Evolutionary conservation across 139 green algal genomes (phyloP).

Genomic region (Dunaliella primolecta): DNA sequence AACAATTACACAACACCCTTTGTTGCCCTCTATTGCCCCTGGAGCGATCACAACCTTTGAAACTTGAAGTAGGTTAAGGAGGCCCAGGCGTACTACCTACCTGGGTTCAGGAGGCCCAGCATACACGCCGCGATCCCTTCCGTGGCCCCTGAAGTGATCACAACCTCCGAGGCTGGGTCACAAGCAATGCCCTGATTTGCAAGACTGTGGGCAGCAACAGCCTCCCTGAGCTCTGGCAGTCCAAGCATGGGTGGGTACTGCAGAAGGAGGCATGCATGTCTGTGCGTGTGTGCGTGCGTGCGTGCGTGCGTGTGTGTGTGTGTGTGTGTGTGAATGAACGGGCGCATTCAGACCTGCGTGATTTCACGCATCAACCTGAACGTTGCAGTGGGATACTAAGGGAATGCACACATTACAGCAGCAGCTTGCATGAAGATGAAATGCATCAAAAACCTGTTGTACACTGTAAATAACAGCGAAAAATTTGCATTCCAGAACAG

Average conservation of each 20-base stretch:
- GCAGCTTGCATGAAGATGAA: no score
- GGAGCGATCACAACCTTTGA: no score
- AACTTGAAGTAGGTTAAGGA: no score
- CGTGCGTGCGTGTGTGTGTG: neutral
- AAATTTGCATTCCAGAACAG: no score
- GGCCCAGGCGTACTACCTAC: no score
- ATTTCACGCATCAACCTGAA: neutral
- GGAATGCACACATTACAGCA: no score
- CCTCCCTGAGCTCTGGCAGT: conserved; percentile 64
- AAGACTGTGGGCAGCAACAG: conserved; percentile 63
- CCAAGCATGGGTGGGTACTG: conserved; percentile 66
- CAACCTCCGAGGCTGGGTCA: conserved; percentile 58
- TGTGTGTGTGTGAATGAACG: conserved; percentile 4
- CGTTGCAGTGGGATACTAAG: no score
- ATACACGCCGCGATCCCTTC: conserved; percentile 74
- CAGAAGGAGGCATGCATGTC: neutral
- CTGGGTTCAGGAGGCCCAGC: conserved; percentile 49
- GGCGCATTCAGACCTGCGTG: neutral
- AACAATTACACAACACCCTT: no score
- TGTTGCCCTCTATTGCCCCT: no score
- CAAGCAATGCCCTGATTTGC: conserved; percentile 44
- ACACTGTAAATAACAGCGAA: no score
- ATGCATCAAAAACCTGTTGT: no score
- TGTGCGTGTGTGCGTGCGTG: neutral
- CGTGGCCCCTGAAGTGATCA: conserved; percentile 76